Conservation (phyloP, 2,329 filamentous ascomycete species). For the Herpotrichia juniperi region DNA sequence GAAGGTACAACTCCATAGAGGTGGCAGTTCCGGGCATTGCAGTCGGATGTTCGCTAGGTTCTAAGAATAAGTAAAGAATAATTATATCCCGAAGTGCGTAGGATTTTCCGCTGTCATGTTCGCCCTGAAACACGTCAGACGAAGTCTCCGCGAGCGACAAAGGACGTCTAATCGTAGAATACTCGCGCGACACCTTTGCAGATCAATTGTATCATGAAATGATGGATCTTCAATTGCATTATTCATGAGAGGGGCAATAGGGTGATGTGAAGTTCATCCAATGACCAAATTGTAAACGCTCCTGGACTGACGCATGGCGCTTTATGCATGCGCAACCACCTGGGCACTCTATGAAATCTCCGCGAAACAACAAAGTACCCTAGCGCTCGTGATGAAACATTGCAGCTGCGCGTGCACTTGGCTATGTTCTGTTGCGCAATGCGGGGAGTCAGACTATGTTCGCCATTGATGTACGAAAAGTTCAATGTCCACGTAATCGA, state of each 20-base stretch:
- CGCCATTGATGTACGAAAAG: neutral
- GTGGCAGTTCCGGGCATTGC: neutral
- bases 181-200: no score
- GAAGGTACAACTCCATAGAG: neutral
- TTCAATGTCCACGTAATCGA: neutral
- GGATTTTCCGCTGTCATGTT: neutral
- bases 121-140: no score
- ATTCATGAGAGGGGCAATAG: no score
- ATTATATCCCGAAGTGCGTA: conserved; percentile 2
- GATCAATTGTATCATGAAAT: no score
- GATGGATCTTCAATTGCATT: no score
- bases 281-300: no score
- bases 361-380: neutral
- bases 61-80: conserved; percentile 5
- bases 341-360: conserved; percentile 1
- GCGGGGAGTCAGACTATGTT: no score
- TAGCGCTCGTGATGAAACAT: neutral
- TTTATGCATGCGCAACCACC: neutral
- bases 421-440: neutral
- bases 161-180: no score
- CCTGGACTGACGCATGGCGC: no score
- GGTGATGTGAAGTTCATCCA: no score
- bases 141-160: no score
- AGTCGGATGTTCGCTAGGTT: neutral
- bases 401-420: neutral